These are phyloP conservation scores for Aphanomyces euteiches DNA, from an alignment of 352 stramenopile species.

Conservation along the genomic window DNA sequence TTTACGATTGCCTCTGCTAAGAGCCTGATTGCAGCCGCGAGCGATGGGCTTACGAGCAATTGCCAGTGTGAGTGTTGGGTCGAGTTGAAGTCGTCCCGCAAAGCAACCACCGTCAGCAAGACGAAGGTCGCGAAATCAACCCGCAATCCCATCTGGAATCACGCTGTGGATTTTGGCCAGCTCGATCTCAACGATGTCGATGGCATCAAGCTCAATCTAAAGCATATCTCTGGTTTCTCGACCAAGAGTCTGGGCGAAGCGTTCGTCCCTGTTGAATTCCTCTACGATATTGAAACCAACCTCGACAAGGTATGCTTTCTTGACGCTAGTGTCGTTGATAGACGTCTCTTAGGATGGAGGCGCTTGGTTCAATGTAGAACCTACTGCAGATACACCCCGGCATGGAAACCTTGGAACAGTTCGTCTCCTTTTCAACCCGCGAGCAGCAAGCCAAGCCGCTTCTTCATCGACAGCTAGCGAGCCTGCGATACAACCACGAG, in stretches of 20 bases:
- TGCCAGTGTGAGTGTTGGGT: conserved; percentile 12
- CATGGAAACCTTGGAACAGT: neutral
- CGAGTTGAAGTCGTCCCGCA: neutral
- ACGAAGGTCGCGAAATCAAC: conserved; percentile 25
- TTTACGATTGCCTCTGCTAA: conserved; percentile 14
- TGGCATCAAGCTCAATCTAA: conserved; percentile 7
- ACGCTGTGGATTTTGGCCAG: neutral
- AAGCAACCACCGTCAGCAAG: neutral
- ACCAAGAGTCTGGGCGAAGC: conserved; percentile 19
- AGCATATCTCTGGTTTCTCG: conserved; percentile 15
- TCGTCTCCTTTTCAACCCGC: conserved; percentile 7
- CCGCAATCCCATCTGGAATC: conserved; percentile 27
- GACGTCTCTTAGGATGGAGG: neutral
- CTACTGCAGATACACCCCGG: conserved; percentile 17
- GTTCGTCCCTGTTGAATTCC: conserved; percentile 17
- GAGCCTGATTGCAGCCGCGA: conserved; percentile 8
- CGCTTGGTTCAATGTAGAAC: conserved; percentile 16
- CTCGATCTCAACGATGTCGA: conserved; percentile 18
- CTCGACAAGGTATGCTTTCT: conserved; percentile 5
- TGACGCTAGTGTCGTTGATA: neutral
- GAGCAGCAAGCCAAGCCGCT: neutral
- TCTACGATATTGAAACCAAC: neutral
- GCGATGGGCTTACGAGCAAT: conserved; percentile 27
- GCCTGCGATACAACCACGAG: no score
- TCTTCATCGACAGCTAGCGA: no score